These are phyloP conservation scores for Aspergillus pseudoviridinutans DNA, from an alignment of 2,329 filamentous ascomycete species.

Conservation along the genomic window DNA sequence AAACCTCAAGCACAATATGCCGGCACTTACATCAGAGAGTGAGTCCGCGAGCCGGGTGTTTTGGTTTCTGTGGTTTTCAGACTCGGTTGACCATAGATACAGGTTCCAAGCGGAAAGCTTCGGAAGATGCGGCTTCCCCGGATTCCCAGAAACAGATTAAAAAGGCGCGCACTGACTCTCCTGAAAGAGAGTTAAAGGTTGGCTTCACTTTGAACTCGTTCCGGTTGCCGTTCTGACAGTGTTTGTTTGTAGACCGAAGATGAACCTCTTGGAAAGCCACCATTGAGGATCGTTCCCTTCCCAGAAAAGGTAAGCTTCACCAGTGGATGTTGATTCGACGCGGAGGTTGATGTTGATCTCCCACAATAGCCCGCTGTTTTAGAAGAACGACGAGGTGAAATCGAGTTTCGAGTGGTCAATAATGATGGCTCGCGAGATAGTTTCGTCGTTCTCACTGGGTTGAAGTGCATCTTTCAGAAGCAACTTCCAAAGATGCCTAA, in stretches of 20 bases:
- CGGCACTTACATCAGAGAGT: constrained; percentile 30
- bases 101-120: constrained; percentile 48
- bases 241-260: constrained; percentile 33
- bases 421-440: constrained; percentile 87
- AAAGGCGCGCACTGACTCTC: constrained; percentile 48
- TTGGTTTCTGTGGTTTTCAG: background rate
- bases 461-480: constrained; percentile 98
- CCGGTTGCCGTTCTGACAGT: background rate
- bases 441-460: constrained; percentile 86
- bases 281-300: constrained; percentile 68
- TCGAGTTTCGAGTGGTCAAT: constrained; percentile 96
- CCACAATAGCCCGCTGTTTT: constrained; percentile 69
- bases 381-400: constrained; percentile 89
- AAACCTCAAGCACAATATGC: constrained; percentile 18
- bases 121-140: constrained; percentile 44
- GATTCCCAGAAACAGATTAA: constrained; percentile 43
- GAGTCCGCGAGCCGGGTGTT: constrained; percentile 6
- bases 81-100: constrained; percentile 9
- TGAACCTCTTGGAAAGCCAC: constrained; percentile 45
- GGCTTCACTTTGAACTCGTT: background rate
- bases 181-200: constrained; percentile 35
- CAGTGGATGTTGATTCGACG: background rate
- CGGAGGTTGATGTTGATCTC: background rate
- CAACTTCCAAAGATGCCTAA: constrained; percentile 99
- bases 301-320: constrained; percentile 69